phyloP scores from a whole-genome alignment of 2,329 filamentous ascomycete species.

The Endothia cerciana region DNA sequence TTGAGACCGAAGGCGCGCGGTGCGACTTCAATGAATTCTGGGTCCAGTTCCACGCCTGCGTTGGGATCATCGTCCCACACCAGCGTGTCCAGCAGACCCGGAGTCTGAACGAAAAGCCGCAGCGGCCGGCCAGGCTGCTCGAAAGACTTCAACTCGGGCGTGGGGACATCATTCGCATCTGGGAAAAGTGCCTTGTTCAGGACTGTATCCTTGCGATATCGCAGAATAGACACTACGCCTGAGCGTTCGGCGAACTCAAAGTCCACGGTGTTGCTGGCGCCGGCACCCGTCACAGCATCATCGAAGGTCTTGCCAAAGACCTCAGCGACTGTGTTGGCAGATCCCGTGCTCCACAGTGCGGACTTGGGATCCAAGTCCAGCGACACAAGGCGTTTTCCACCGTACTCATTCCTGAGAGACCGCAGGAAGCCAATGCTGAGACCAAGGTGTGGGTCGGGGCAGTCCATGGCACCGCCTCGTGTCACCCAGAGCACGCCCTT shows the following conservation, averaged over 20 bases:
- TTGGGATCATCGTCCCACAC: conserved; percentile 28
- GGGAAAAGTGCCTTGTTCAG: neutral
- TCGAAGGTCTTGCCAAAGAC: neutral
- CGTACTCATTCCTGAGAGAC: conserved; percentile 35
- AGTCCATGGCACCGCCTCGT: conserved; percentile 26
- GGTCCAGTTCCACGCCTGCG: conserved; percentile 18
- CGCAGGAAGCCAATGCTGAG: conserved; percentile 34
- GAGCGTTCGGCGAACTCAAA: conserved; percentile 1
- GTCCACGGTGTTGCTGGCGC: neutral
- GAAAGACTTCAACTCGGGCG: conserved; percentile 25
- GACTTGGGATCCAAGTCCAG: conserved; percentile 36
- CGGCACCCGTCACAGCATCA: neutral
- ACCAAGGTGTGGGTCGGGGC: conserved; percentile 28
- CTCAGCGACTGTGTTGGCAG: neutral
- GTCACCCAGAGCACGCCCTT: conserved; percentile 22
- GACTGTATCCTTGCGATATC: neutral
- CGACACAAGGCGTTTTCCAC: conserved; percentile 31
- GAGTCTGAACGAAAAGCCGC: conserved; percentile 26
- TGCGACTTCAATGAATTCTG: conserved; percentile 27
- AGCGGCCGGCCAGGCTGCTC: conserved; percentile 20
- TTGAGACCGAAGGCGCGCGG: conserved; percentile 27
- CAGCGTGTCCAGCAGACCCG: conserved; percentile 28
- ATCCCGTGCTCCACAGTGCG: neutral
- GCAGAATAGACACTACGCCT: neutral
- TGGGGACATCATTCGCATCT: conserved; percentile 22